Conservation (phyloP, 2,329 filamentous ascomycete genomes). For the Onygena corvina region DNA sequence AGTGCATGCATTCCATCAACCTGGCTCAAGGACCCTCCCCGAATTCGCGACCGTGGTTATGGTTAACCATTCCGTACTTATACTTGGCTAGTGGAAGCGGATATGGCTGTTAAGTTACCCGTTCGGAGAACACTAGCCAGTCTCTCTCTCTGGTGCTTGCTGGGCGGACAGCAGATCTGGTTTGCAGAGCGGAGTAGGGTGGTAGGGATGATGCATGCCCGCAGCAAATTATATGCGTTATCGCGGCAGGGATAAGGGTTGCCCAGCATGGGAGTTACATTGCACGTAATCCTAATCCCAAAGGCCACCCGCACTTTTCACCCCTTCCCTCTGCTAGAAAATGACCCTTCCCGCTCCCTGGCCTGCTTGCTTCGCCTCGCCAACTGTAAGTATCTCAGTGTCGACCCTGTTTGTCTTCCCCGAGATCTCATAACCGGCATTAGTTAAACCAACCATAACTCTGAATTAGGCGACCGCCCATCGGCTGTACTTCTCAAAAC, state of each 20-base stretch:
- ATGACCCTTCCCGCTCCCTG: neutral
- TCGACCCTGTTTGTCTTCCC: neutral
- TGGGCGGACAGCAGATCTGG: no score
- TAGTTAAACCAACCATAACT: neutral
- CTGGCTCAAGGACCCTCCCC: neutral
- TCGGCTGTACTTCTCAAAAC: neutral
- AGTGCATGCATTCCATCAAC: neutral
- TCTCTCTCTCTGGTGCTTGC: no score
- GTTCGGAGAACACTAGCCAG: no score
- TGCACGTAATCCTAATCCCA: conserved; percentile 3
- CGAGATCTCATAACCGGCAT: neutral
- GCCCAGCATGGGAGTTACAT: conserved; percentile 4
- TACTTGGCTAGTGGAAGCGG: no score
- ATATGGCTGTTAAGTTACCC: no score
- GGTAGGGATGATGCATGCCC: conserved; percentile 1
- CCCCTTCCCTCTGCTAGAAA: neutral
- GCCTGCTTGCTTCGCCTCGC: neutral
- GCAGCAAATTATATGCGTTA: neutral
- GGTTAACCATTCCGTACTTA: no score
- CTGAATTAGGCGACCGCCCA: conserved; percentile 2
- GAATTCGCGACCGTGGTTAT: no score
- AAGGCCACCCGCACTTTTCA: neutral
- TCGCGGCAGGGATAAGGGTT: neutral
- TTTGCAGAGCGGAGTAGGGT: neutral
- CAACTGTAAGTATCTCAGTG: conserved; percentile 1